These are phyloP conservation scores for Penicillium subrubescens DNA, from an alignment of 495 filamentous ascomycete genomes.

Conservation along the genomic window DNA sequence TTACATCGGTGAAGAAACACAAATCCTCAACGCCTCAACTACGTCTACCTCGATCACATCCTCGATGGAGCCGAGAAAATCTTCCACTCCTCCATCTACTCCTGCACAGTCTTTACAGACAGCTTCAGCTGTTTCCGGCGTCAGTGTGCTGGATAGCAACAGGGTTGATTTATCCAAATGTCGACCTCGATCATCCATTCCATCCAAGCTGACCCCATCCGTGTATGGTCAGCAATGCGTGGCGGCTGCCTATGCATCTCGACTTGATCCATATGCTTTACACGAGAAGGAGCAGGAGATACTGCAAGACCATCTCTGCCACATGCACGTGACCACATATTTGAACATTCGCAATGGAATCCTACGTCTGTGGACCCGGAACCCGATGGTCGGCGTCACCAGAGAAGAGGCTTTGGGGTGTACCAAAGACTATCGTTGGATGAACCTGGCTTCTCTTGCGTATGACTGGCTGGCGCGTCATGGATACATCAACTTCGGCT, in stretches of 20 bases:
- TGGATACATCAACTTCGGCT: slow-evolving; percentile 97
- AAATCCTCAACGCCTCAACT: slow-evolving; percentile 32
- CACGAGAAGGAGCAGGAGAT: slow-evolving; percentile 84
- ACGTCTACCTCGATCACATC: slow-evolving; percentile 34
- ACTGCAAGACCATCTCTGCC: slow-evolving; percentile 77
- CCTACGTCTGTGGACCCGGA: slow-evolving; percentile 84
- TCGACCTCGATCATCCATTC: slow-evolving; percentile 77
- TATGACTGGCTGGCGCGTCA: slow-evolving; percentile 89
- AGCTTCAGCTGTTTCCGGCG: slow-evolving; percentile 14
- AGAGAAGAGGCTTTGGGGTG: slow-evolving; percentile 90
- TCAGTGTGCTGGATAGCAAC: slow-evolving; percentile 20
- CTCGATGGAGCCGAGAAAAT: slow-evolving; percentile 29
- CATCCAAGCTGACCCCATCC: slow-evolving; percentile 65
- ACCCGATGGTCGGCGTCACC: slow-evolving; percentile 84
- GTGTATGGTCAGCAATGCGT: slow-evolving; percentile 89
- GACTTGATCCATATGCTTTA: slow-evolving; percentile 85
- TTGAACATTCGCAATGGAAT: slow-evolving; percentile 97
- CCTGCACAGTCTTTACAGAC: slow-evolving; percentile 19
- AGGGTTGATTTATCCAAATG: slow-evolving; percentile 35
- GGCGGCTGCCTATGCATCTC: slow-evolving; percentile 81
- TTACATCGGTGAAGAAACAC: slow-evolving; percentile 24
- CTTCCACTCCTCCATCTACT: slow-evolving; percentile 33
- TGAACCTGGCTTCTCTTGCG: slow-evolving; percentile 82
- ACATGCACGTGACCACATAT: slow-evolving; percentile 91
- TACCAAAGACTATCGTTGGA: slow-evolving; percentile 88